Evolutionary conservation across 768 basidiomycete species (phyloP), one percentile per base, ranked within the genome.

Genomic region (Leucosporidium yakuticum): DNA sequence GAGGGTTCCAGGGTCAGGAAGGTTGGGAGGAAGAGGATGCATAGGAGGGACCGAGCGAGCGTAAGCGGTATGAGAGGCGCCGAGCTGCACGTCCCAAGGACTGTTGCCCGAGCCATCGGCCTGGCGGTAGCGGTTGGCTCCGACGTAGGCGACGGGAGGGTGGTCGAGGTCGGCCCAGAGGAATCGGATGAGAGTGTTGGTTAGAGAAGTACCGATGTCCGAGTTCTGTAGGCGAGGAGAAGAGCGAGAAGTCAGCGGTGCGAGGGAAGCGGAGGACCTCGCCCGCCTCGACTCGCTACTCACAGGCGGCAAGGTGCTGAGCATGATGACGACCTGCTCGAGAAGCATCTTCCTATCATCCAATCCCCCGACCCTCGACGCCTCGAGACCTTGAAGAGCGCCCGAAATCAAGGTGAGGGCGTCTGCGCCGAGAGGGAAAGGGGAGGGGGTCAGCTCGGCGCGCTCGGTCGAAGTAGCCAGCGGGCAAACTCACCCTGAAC

Each of bases 31-130:
- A 47, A 50, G 32, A 9, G 68, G 58, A 57, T 71, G 69, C 14
- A 63, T 4, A 8, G 64, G 50, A 4, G 60, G 34, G 19, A 68
- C 69, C 11, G 48, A 31, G 27, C 73, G 56, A 5, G 73, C 73
- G 57, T 74, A 74, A 11, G 68, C 63, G 57, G 49, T 48, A 5
- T 39, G 14, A 3, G 90, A 88, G 80, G 86, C 87, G 56, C 91
- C 91, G 79, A 93, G 77, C 67, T 86, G 81, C 3, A 90, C 90
- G 48, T 81, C 76, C 63, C 82, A 81, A 55, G 85, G 81, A 74
- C 91, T 93, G 79, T 94, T 93, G 76, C 80, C 79, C 5, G 85
- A 84, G 11, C 91, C 91, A 77, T 93, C 91, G 5, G 89, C 87
- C 1, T 83, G 77, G 44, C 91, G 85, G 73, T 80, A 86, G 7